Evolutionary conservation across 1,284 basidiomycete genomes (phyloP), one percentile per base, ranked within the genome.

Genomic region (Hemileia vastatrix): DNA sequence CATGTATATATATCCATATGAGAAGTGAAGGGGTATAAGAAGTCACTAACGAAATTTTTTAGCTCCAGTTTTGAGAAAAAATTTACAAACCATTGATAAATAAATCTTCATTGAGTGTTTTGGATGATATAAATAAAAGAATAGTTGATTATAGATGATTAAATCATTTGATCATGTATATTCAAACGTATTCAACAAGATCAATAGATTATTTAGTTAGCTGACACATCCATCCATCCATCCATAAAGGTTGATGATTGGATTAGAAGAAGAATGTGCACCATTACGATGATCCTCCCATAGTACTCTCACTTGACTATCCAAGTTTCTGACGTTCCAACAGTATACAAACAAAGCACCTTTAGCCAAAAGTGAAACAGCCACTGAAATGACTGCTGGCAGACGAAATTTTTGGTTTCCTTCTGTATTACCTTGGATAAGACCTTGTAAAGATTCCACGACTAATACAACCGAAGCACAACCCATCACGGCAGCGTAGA

Each of bases 301-400:
- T 23, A 97, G 82, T 3, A 96, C 85, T 59, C 85, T 83, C 1
- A 98, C 91, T 76, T 98, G 94, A 68, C 87, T 90, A 6, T 87
- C 90, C 66, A 83, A 83, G 45, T 81, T 81, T 45, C 88, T 83
- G 57, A 94, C 81, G 1, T 87, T 82, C 68, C 80, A 84, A 76
- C 91, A 94, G 77, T 93, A 94, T 3, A 92, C 48, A 78, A 95
- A 96, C 45, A 98, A 81, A 0, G 84, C 33, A 47, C 90, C 81
- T 77, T 98, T 98, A 69, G 88, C 85, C 49, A 60, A 18, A 40
- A 60, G 54, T 1, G 58, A 53, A 23, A 50, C 51, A 3, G 40
- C 52, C 2, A 63, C 61, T 24, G 61, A 44, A 27, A 54, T 52
- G 18, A 58, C 50, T 18, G 61, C 54, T 18, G 61, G 53, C 13